Evolutionary conservation across 305 asterid genomes (phyloP).

Genomic region (Fraxinus nigra): DNA sequence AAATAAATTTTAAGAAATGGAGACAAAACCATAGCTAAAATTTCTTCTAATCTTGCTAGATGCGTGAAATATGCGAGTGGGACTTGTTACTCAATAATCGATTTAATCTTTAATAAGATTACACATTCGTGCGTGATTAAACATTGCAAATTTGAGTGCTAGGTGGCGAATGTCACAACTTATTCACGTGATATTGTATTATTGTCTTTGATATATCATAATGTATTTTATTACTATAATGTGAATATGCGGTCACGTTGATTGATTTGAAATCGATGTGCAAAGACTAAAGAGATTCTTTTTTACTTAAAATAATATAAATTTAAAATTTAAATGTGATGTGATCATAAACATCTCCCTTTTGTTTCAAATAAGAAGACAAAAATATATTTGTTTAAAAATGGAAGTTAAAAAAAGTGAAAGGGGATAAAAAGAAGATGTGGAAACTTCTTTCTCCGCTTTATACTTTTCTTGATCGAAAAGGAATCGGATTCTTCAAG

Average conservation of each 20-base stretch:
- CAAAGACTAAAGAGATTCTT: neutral
- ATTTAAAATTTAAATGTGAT: neutral
- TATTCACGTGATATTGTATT: neutral
- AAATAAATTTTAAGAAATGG: too few species aligned
- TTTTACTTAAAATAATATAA: neutral
- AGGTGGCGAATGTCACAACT: neutral
- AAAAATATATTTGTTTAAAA: neutral
- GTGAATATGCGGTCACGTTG: neutral
- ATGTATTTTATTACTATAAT: neutral
- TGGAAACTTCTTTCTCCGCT: neutral
- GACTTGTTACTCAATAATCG: neutral
- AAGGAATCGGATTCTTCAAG: neutral
- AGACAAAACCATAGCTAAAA: neutral
- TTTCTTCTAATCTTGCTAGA: neutral
- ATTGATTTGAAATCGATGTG: neutral
- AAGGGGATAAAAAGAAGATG: neutral
- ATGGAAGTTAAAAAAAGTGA: neutral
- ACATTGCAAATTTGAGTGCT: neutral
- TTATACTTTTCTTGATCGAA: constrained; percentile 7
- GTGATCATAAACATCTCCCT: neutral
- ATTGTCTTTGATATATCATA: neutral
- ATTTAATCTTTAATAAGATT: too few species aligned
- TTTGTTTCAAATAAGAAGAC: neutral
- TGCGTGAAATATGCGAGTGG: neutral
- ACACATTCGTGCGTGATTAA: neutral